phyloP scores from a whole-genome alignment of 1,284 basidiomycete species.

The Ceratobasidium sp. region DNA sequence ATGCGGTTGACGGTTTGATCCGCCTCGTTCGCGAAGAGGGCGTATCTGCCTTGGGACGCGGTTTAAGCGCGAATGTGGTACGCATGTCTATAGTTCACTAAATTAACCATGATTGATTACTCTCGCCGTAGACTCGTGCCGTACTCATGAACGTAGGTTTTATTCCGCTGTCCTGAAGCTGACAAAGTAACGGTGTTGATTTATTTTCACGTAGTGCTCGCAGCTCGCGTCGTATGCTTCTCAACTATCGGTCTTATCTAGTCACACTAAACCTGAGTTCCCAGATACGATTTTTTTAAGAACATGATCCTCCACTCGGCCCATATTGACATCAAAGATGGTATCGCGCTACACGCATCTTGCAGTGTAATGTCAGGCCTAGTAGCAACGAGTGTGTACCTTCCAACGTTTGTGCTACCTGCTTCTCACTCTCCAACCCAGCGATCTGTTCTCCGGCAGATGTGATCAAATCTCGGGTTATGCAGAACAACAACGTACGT shows the following conservation, averaged over 20 bases:
- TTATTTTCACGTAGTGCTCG: conserved; percentile 53
- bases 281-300: conserved; percentile 65
- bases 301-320: conserved; percentile 56
- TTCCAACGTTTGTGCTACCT: conserved; percentile 49
- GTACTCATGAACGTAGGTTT: conserved; percentile 63
- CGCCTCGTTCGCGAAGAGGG: conserved; percentile 63
- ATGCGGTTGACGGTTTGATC: conserved; percentile 61
- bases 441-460: conserved; percentile 61
- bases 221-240: conserved; percentile 59
- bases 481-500: conserved; percentile 54
- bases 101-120: background rate
- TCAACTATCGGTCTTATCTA: background rate
- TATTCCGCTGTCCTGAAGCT: background rate
- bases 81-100: conserved; percentile 48
- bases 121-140: conserved; percentile 57
- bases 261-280: conserved; percentile 6
- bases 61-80: conserved; percentile 63
- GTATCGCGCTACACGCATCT: conserved; percentile 62
- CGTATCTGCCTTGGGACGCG: conserved; percentile 59
- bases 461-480: conserved; percentile 64
- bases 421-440: conserved; percentile 16
- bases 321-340: conserved; percentile 58
- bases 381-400: conserved; percentile 61
- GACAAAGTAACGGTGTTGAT: conserved; percentile 5
- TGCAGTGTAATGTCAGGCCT: conserved; percentile 64